These are phyloP conservation scores for Amanita inopinata DNA, from an alignment of 768 basidiomycete species.

Conservation along the genomic window DNA sequence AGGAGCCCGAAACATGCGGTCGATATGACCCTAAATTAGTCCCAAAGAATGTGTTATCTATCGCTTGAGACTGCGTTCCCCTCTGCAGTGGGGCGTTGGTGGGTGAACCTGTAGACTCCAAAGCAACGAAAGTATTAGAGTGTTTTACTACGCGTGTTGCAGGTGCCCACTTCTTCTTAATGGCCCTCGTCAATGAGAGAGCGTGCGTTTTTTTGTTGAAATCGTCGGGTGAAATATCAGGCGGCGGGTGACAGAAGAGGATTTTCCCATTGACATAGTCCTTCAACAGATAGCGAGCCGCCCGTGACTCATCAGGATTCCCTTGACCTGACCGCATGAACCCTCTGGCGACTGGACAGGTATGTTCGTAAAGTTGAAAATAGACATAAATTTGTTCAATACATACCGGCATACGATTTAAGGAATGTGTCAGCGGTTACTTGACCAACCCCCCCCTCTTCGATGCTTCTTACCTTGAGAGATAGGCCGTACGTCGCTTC, in stretches of 20 bases:
- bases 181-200: slow-evolving; percentile 40
- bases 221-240: slow-evolving; percentile 45
- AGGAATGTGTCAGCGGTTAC: slow-evolving; percentile 74
- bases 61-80: slow-evolving; percentile 48
- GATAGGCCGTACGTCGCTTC: slow-evolving; percentile 84
- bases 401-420: slow-evolving; percentile 87
- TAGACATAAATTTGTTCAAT: neutral
- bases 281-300: slow-evolving; percentile 87
- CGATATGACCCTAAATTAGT: slow-evolving; percentile 42
- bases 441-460: slow-evolving; percentile 80
- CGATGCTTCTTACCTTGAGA: slow-evolving; percentile 51
- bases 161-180: slow-evolving; percentile 84
- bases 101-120: slow-evolving; percentile 20
- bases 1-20: slow-evolving; percentile 57
- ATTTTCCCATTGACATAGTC: slow-evolving; percentile 96
- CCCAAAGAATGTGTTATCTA: slow-evolving; percentile 83
- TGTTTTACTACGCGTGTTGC: slow-evolving; percentile 75
- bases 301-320: slow-evolving; percentile 92
- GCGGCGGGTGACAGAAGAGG: slow-evolving; percentile 86
- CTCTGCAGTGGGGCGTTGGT: slow-evolving; percentile 16
- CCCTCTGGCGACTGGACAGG: slow-evolving; percentile 74
- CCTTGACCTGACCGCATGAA: slow-evolving; percentile 92
- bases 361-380: slow-evolving; percentile 9
- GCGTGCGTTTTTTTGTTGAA: slow-evolving; percentile 75
- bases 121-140: slow-evolving; percentile 71